These are phyloP conservation scores for Yamadazyma membranifaciens DNA, from an alignment of 1,139 yeast species.

Conservation along the genomic window DNA sequence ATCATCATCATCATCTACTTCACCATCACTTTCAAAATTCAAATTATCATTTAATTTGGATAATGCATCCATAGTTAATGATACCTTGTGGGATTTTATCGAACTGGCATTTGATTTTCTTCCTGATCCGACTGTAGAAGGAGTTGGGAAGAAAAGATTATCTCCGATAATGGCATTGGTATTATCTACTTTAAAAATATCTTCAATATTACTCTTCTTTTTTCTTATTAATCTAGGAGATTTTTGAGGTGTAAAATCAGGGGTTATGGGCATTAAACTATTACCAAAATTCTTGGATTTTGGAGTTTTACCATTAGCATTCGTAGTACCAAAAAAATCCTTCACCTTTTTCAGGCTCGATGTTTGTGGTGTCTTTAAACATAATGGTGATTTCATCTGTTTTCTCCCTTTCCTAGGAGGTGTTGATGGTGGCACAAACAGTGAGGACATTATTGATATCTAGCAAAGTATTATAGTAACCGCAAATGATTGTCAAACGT, in stretches of 20 bases:
- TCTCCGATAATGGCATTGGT: not conserved
- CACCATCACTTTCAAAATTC: slow-evolving; percentile 19
- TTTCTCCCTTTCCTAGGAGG: slow-evolving; percentile 14
- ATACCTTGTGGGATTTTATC: slow-evolving; percentile 1
- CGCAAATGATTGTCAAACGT: not conserved
- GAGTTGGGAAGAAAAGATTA: slow-evolving; percentile 33
- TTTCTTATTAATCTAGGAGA: slow-evolving; percentile 21
- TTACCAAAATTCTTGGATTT: slow-evolving; percentile 6
- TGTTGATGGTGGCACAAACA: slow-evolving; percentile 15
- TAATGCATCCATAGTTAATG: slow-evolving; percentile 20
- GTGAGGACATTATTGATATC: slow-evolving; percentile 9
- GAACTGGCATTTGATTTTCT: slow-evolving; percentile 16
- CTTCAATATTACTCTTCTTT: slow-evolving; percentile 17
- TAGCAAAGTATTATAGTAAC: not conserved
- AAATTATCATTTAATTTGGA: slow-evolving; percentile 20
- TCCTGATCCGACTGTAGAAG: slow-evolving; percentile 42
- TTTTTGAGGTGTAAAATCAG: slow-evolving; percentile 38
- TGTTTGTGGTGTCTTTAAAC: slow-evolving; percentile 15
- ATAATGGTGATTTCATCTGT: slow-evolving; percentile 8
- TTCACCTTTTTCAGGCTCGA: slow-evolving; percentile 10
- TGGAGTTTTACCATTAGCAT: slow-evolving; percentile 6
- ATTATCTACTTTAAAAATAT: slow-evolving; percentile 13
- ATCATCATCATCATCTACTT: slow-evolving; percentile 18
- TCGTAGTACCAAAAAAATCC: slow-evolving; percentile 8
- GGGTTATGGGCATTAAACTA: slow-evolving; percentile 25